Base-by-base conservation (phyloP, 2,329 filamentous ascomycete species). In the Neonectria sp. region DNA sequence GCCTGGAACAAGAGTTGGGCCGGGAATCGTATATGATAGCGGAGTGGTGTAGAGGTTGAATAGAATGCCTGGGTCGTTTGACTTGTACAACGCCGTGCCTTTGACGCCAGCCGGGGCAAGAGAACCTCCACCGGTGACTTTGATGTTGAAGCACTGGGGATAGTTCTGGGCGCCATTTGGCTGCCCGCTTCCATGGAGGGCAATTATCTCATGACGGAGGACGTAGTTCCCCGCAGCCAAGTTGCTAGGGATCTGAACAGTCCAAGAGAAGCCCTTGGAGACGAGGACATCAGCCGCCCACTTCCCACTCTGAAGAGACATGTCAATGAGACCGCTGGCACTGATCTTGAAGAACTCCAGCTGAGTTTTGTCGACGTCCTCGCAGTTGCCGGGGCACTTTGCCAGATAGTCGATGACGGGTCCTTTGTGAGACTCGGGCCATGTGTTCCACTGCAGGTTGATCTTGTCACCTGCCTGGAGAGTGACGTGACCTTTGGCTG, bases 281-380 rank as follows among this genome's bases (percentile, higher is more conserved):
- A 87, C 84, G 64, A 89, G 78, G 1, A 84, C 76, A 63, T 78
- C 77, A 4, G 80, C 70, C 2, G 77, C 78, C 82, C 82, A 84
- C 12, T 63, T 67, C 25, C 78, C 71, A 57, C 76, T 81, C 52
- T 79, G 81, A 68, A 81, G 75, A 67, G 86, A 80, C 69, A 89
- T 83, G 52, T 76, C 71, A 64, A 86, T 80, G 29, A 89, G 82
- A 64, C 90, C 90, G 37, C 78, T 82, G 63, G 84, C 84, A 45
- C 86, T 84, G 65, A 92, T 91, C 85, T 92, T 92, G 85, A 90
- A 88, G 79, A 87, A 92, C 70, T 86, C 79, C 33, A 91, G 83
- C 6, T 80, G 75, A 2, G 78, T 80, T 78, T 89, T 87, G 78
- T 88, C 85, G 63, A 86, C 87, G 1, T 78, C 77, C 43, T 85